These are phyloP conservation scores for Calonectria honghensis DNA, from an alignment of 2,329 filamentous ascomycete genomes.

Conservation along the genomic window DNA sequence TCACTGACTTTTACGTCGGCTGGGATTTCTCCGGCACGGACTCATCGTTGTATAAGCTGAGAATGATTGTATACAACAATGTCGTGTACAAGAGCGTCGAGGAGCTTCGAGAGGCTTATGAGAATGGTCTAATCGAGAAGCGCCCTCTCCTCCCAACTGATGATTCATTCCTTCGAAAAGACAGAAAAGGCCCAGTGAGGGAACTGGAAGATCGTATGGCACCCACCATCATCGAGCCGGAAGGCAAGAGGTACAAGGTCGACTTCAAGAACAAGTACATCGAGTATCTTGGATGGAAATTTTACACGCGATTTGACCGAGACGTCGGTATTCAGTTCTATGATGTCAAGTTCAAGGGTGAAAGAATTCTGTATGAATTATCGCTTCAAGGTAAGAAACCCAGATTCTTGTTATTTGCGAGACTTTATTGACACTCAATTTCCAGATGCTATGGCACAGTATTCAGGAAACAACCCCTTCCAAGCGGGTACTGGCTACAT, in stretches of 20 bases:
- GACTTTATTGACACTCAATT: neutral
- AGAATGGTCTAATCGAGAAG: constrained; percentile 40
- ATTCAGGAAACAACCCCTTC: constrained; percentile 39
- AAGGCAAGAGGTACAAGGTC: constrained; percentile 46
- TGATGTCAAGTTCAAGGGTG: constrained; percentile 40
- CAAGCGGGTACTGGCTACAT: constrained; percentile 38
- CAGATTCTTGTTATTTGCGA: neutral
- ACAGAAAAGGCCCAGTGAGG: constrained; percentile 41
- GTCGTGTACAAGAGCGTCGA: constrained; percentile 42
- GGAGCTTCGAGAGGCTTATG: constrained; percentile 43
- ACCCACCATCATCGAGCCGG: constrained; percentile 39
- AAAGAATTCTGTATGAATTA: constrained; percentile 41
- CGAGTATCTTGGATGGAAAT: constrained; percentile 48
- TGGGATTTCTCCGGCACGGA: constrained; percentile 44
- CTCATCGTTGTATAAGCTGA: constrained; percentile 41
- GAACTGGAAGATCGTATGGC: constrained; percentile 46
- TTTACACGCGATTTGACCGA: constrained; percentile 40
- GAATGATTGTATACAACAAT: constrained; percentile 46
- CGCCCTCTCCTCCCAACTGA: constrained; percentile 36
- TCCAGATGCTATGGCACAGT: constrained; percentile 38
- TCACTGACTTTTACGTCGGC: constrained; percentile 45
- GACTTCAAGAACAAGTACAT: constrained; percentile 47
- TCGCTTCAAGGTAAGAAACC: constrained; percentile 33
- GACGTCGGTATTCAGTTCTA: constrained; percentile 42
- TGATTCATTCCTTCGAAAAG: constrained; percentile 44